Evolutionary conservation across 768 basidiomycete genomes (phyloP).

Genomic region (Cyclocybe cylindracea): DNA sequence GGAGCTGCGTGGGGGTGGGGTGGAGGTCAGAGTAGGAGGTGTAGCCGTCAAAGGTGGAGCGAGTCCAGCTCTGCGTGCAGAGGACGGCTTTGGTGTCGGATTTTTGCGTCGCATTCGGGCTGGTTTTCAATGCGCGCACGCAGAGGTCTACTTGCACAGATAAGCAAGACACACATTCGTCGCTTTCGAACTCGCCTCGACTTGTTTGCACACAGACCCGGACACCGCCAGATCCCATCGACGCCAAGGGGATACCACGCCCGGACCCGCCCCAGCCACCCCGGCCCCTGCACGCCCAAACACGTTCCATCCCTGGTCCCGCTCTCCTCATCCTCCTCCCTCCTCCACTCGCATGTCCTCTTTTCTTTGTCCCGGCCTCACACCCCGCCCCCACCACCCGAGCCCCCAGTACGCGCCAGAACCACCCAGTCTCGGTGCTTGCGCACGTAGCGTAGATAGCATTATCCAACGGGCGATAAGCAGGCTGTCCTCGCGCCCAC

Average conservation of each 20-base stretch:
- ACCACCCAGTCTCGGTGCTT: too few relatives aligned
- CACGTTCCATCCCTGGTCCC: neutral
- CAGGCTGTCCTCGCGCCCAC: too few relatives aligned
- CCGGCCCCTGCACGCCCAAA: neutral
- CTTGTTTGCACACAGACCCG: neutral
- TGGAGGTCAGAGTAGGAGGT: constrained; percentile 65
- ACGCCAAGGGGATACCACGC: neutral
- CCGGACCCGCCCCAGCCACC: neutral
- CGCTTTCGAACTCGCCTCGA: neutral
- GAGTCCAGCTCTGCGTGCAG: constrained; percentile 37
- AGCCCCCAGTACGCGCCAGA: too few relatives aligned
- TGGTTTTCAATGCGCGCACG: constrained; percentile 14
- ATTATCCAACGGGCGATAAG: too few relatives aligned
- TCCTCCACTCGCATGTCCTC: neutral
- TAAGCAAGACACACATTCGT: too few relatives aligned
- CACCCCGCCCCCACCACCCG: too few relatives aligned
- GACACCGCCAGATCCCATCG: neutral
- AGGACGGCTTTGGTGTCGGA: constrained; percentile 12
- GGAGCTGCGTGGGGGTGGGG: constrained; percentile 78
- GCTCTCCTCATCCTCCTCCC: neutral
- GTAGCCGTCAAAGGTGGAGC: constrained; percentile 59
- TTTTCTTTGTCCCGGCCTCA: too few relatives aligned
- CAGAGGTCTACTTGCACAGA: neutral
- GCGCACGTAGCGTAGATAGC: too few relatives aligned
- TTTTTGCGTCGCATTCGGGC: neutral